Conservation (phyloP, 148 eudicot genomes). For the Hydrangea macrophylla region DNA sequence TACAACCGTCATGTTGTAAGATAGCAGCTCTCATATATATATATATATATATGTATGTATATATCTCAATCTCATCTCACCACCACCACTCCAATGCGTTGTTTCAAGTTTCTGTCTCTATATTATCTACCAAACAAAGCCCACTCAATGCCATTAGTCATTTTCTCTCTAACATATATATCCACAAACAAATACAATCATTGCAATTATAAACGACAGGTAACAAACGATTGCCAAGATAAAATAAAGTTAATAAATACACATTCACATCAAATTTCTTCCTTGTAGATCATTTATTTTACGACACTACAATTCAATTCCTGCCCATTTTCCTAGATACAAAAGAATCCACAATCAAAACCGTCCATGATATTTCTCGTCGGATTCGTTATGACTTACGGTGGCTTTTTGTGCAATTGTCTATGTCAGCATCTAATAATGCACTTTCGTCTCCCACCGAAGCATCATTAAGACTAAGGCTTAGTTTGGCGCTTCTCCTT, state of each 20-base stretch:
- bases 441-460: slow-evolving; percentile 26
- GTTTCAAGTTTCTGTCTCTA: too few species aligned
- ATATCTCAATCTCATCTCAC: too few species aligned
- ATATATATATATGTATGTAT: too few species aligned
- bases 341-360: neutral
- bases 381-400: slow-evolving; percentile 58
- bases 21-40: too few species aligned
- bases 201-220: slow-evolving; percentile 1
- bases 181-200: neutral
- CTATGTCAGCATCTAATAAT: slow-evolving; percentile 33
- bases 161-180: neutral
- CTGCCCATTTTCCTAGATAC: neutral
- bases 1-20: too few species aligned
- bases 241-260: too few species aligned
- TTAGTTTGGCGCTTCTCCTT: too few species aligned
- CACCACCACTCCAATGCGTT: too few species aligned
- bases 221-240: neutral
- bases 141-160: neutral
- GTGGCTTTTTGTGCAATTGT: slow-evolving; percentile 78
- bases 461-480: too few species aligned
- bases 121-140: neutral
- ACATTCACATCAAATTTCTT: neutral
- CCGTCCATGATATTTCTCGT: slow-evolving; percentile 42
- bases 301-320: neutral
- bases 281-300: neutral